Evolutionary conservation across 2,329 filamentous ascomycete genomes (phyloP).

Genomic region (Aspergillus sojae): DNA sequence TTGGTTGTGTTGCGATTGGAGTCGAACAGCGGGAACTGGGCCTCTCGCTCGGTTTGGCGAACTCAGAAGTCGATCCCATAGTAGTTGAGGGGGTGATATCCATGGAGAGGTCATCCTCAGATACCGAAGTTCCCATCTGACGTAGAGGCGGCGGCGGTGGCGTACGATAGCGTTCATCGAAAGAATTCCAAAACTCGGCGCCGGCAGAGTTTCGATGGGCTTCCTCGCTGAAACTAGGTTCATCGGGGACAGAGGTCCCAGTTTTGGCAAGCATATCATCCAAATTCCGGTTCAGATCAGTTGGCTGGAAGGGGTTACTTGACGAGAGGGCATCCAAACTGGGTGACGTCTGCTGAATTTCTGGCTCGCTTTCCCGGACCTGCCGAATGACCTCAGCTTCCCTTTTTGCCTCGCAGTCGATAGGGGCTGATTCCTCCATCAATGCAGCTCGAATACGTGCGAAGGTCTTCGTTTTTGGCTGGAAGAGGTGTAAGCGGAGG

Average conservation of each 20-base stretch:
- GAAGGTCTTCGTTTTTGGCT: slow-evolving; percentile 97
- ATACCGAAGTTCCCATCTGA: slow-evolving; percentile 54
- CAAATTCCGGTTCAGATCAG: slow-evolving; percentile 16
- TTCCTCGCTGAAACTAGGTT: slow-evolving; percentile 75
- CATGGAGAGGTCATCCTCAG: slow-evolving; percentile 43
- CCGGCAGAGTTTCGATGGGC: slow-evolving; percentile 72
- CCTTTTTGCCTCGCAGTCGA: slow-evolving; percentile 84
- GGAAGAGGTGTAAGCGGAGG: slow-evolving; percentile 9
- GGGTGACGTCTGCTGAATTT: slow-evolving; percentile 51
- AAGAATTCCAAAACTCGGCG: slow-evolving; percentile 76
- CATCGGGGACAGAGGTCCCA: slow-evolving; percentile 52
- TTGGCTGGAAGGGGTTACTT: slow-evolving; percentile 47
- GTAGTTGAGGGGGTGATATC: slow-evolving; percentile 43
- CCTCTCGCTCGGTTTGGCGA: slow-evolving; percentile 36
- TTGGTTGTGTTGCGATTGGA: slow-evolving; percentile 41
- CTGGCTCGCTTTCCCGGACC: slow-evolving; percentile 84
- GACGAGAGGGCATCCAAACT: slow-evolving; percentile 48
- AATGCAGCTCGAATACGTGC: slow-evolving; percentile 88
- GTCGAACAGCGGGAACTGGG: slow-evolving; percentile 43
- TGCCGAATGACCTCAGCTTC: slow-evolving; percentile 96
- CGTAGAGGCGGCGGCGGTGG: slow-evolving; percentile 66
- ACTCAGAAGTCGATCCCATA: slow-evolving; percentile 30
- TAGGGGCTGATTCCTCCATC: slow-evolving; percentile 81
- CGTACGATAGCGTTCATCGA: slow-evolving; percentile 68
- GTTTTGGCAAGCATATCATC: slow-evolving; percentile 29